These are phyloP conservation scores for Dictyostelium discoideum DNA, from an alignment of 78 protist species.

Conservation along the genomic window dicty_2.7 NC_007089.4:381501-382000, in stretches of 20 bases:
- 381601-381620: slow-evolving; percentile 64
- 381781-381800: not conserved
- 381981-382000: slow-evolving; percentile 67
- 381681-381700: slow-evolving; percentile 72
- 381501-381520: not conserved
- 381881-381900: not conserved
- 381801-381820: not conserved
- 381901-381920: too few species aligned
- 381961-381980: slow-evolving; percentile 26
- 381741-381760: too few species aligned
- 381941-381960: not conserved
- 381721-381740: too few species aligned
- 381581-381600: not conserved
- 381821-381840: not conserved
- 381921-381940: not conserved
- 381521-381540: not conserved
- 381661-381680: slow-evolving; percentile 70
- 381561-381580: not conserved
- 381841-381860: too few species aligned
- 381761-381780: too few species aligned
- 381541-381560: not conserved
- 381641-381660: slow-evolving; percentile 50
- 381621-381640: slow-evolving; percentile 51
- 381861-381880: not conserved
- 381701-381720: slow-evolving; percentile 20